Conservation (phyloP, 352 stramenopile genomes). For the Phytophthora foliorum region DNA sequence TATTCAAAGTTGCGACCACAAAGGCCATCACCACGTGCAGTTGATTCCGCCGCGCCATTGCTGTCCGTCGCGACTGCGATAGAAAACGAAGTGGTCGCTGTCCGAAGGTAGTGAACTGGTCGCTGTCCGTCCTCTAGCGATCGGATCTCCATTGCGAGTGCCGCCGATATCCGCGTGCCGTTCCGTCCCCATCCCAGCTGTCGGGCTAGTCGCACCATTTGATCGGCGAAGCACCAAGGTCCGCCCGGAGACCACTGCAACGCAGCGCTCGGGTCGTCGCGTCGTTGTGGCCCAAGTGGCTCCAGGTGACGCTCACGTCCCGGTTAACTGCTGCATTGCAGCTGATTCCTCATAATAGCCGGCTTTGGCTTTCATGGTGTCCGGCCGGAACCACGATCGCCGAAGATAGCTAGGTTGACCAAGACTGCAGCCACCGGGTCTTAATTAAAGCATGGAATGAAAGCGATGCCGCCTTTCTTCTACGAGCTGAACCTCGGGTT, state of each 20-base stretch:
- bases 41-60: slow-evolving; percentile 12
- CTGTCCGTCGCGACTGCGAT: slow-evolving; percentile 1
- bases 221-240: background rate
- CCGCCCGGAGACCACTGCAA: slow-evolving; percentile 6
- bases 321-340: no score
- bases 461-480: background rate
- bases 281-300: background rate
- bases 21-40: slow-evolving; percentile 1
- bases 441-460: no score
- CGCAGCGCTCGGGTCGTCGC: background rate
- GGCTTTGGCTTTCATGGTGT: background rate
- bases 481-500: background rate
- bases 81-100: slow-evolving; percentile 29
- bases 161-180: slow-evolving; percentile 19
- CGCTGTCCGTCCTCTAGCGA: slow-evolving; percentile 23
- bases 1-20: background rate
- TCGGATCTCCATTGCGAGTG: slow-evolving; percentile 17
- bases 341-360: no score
- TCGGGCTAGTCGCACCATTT: slow-evolving; percentile 9
- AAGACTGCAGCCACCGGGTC: no score
- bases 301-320: background rate
- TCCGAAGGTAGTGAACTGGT: slow-evolving; percentile 30
- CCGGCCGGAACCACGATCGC: background rate
- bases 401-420: background rate
- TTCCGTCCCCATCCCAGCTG: slow-evolving; percentile 35